Base-by-base conservation (phyloP, 148 eudicot genomes). In the Rhododendron molle region DNA sequence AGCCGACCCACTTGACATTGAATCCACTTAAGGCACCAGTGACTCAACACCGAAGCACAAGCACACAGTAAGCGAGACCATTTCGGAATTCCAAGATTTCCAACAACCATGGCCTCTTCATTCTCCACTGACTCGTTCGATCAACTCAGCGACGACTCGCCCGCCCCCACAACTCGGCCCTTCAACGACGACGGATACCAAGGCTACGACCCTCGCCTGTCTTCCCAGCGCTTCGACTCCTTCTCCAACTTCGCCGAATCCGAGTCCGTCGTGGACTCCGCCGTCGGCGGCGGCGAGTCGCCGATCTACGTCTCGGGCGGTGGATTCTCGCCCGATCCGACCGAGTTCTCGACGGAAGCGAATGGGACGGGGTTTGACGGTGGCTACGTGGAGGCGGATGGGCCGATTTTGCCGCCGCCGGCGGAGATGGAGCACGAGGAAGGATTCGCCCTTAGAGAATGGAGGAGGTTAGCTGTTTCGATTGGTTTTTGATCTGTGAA, bases 381-480 rank as follows among this genome's bases (percentile, higher is more conserved):
- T 40, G 84, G 83, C 38, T 60, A 71, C 40, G 86, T 18, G 78
- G 84, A 62, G 34, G 81, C 72, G 49, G 36, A 87, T 72, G 93
- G 87, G 44, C 86, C 87, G 43, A 74, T 86, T 67, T 83, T 90
- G 50, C 89, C 86, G 47, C 83, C 88, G 7, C 89, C 87, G 82
- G 77, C 47, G 80, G 89, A 85, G 78, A 86, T 87, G 83, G 67
- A 49, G 34, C 43, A 83, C 54, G 93, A 89, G 85, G 92, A 89
- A 16, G 94, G 92, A 0, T 83, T 81, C 56, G 91, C 94, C 40
- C 89, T 92, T 32, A 85, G 88, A 81, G 91, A 90, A 82, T 90
- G 94, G 92, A 84, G 92, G 47, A 89, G 94, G 94, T 92, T 47
- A 85, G 84, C 2, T 32, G n/a, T 81, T 58, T 26, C n/a, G 10